These are phyloP conservation scores for Blastomyces percursus DNA, from an alignment of 2,329 filamentous ascomycete genomes.

Conservation along the genomic window DNA sequence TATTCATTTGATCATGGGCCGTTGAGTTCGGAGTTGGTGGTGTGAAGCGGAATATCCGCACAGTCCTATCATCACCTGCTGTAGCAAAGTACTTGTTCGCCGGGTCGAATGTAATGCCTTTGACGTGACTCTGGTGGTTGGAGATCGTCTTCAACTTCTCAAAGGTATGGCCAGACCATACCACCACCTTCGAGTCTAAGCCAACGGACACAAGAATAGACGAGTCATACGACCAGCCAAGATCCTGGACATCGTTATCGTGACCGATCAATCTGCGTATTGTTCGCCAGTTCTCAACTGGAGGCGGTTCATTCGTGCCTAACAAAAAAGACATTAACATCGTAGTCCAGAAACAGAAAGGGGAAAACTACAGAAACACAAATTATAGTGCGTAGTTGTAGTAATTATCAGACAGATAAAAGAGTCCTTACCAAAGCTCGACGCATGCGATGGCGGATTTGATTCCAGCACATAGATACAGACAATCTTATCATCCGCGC, in stretches of 20 bases:
- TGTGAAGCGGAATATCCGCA: conserved; percentile 93
- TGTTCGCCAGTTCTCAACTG: conserved; percentile 97
- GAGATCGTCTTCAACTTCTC: conserved; percentile 93
- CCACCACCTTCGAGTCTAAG: conserved; percentile 91
- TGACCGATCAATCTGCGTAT: conserved; percentile 87
- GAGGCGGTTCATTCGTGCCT: conserved; percentile 78
- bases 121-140: conserved; percentile 93
- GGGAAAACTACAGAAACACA: conserved; percentile 5
- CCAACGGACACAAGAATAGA: conserved; percentile 94
- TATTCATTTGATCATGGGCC: conserved; percentile 90
- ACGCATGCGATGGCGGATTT: conserved; percentile 61
- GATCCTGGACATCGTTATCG: conserved; percentile 96
- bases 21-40: conserved; percentile 83
- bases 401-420: not conserved
- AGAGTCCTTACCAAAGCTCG: conserved; percentile 60
- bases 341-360: not conserved
- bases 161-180: conserved; percentile 97
- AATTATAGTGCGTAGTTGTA: not conserved
- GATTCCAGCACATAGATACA: conserved; percentile 90
- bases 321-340: conserved; percentile 13
- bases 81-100: conserved; percentile 99
- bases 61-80: conserved; percentile 89
- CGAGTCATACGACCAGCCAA: conserved; percentile 93
- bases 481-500: conserved; percentile 97
- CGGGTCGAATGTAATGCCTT: conserved; percentile 95